phyloP scores from a whole-genome alignment of 495 filamentous ascomycete species.

The Podospora tetraspora region DNA sequence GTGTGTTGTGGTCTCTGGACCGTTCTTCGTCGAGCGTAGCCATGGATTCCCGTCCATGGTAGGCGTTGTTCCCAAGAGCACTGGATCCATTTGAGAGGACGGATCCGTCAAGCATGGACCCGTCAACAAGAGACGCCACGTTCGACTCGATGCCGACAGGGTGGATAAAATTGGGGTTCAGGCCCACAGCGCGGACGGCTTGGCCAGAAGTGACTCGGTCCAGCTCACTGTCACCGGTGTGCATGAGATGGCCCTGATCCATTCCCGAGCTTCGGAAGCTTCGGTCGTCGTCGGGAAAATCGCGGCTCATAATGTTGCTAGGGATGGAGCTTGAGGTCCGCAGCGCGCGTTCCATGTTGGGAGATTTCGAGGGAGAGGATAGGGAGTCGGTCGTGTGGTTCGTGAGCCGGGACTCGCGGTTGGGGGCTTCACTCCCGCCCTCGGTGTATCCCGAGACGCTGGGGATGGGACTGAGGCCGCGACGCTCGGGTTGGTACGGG shows the following conservation, averaged over 20 bases:
- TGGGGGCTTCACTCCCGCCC: slow-evolving; percentile 42
- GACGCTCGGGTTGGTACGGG: slow-evolving; percentile 52
- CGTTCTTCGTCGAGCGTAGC: slow-evolving; percentile 30
- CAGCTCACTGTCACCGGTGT: slow-evolving; percentile 64
- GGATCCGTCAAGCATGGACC: slow-evolving; percentile 76
- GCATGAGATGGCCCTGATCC: slow-evolving; percentile 56
- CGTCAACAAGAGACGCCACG: slow-evolving; percentile 81
- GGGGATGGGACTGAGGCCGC: slow-evolving; percentile 77
- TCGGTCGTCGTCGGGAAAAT: slow-evolving; percentile 36
- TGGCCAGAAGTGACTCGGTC: slow-evolving; percentile 60
- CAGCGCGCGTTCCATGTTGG: slow-evolving; percentile 28
- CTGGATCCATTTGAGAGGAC: slow-evolving; percentile 53
- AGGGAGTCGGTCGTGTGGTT: slow-evolving; percentile 43
- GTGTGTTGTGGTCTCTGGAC: slow-evolving; percentile 29
- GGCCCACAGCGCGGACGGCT: slow-evolving; percentile 59
- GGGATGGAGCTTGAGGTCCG: slow-evolving; percentile 35
- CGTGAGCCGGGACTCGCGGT: slow-evolving; percentile 45
- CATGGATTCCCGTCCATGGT: slow-evolving; percentile 35
- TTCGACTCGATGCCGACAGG: slow-evolving; percentile 75
- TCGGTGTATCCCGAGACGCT: slow-evolving; percentile 74
- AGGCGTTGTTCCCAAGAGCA: slow-evolving; percentile 24
- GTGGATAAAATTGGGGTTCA: slow-evolving; percentile 71
- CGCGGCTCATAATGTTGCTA: slow-evolving; percentile 38
- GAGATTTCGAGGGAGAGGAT: slow-evolving; percentile 37
- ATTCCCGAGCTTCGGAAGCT: slow-evolving; percentile 40